phyloP scores from a whole-genome alignment of 2,329 filamentous ascomycete species.

The Colletotrichum sp. region DNA sequence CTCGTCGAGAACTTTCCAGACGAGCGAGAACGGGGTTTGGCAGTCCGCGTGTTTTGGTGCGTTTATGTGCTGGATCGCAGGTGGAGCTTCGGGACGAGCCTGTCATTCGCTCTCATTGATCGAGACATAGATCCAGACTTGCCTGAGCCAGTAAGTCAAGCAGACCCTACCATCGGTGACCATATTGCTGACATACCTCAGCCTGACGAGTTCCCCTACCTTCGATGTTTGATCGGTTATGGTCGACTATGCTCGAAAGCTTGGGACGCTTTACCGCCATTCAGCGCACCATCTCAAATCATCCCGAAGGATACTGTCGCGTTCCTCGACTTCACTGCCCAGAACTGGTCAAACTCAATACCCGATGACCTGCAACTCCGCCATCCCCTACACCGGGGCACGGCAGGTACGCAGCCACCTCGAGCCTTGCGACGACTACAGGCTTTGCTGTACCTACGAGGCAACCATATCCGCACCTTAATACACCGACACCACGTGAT shows the following conservation, averaged over 20 bases:
- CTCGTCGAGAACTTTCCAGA: conserved; percentile 42
- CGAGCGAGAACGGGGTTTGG: conserved; percentile 30
- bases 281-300: conserved; percentile 32
- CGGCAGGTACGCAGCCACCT: conserved; percentile 28
- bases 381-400: conserved; percentile 37
- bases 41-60: conserved; percentile 51
- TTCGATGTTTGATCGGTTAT: conserved; percentile 53
- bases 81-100: conserved; percentile 56
- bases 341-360: conserved; percentile 51
- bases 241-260: conserved; percentile 49
- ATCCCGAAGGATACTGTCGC: conserved; percentile 43
- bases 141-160: conserved; percentile 41
- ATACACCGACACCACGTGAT: conserved; percentile 50
- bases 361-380: conserved; percentile 42
- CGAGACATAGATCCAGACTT: conserved; percentile 53
- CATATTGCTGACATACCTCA: background rate
- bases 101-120: conserved; percentile 53
- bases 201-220: conserved; percentile 39
- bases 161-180: fast-evolving
- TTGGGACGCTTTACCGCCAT: conserved; percentile 46
- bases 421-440: conserved; percentile 43
- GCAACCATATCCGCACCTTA: conserved; percentile 47
- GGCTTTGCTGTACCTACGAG: conserved; percentile 46
- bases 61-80: conserved; percentile 57
- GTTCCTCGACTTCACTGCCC: conserved; percentile 44